phyloP scores from a whole-genome alignment of 208 protist species.

The Trichomonas gallinae region DNA sequence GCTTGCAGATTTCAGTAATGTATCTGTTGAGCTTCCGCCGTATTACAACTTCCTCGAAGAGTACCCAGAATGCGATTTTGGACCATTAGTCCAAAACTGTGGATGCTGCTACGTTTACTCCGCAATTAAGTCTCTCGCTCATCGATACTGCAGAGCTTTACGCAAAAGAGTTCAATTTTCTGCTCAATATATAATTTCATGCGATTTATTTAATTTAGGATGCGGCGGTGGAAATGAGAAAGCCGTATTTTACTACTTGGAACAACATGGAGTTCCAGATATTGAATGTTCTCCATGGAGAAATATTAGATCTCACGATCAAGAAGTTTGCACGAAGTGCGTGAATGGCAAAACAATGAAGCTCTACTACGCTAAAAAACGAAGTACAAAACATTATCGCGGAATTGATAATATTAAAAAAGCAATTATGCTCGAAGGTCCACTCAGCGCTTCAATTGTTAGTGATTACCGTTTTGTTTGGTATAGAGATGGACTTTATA shows the following conservation, averaged over 20 bases:
- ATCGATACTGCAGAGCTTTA: not conserved
- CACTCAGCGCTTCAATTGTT: not conserved
- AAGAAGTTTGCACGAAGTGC: not conserved
- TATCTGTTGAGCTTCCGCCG: not conserved
- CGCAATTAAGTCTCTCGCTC: not conserved
- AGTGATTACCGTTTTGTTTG: not conserved
- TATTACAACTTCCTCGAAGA: conserved; percentile 1
- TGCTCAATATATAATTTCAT: not conserved
- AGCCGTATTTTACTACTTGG: not conserved
- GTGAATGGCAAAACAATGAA: not conserved
- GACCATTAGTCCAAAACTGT: not conserved
- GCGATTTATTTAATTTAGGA: not conserved
- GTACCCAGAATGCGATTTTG: conserved; percentile 14
- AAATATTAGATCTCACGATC: not conserved
- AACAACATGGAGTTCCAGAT: conserved; percentile 14
- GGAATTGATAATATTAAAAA: conserved; percentile 17
- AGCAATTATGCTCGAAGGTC: not conserved
- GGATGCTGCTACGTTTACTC: conserved; percentile 3
- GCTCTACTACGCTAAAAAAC: not conserved
- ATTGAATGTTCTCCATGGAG: not conserved
- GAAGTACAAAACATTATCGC: not conserved
- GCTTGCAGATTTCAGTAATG: not conserved
- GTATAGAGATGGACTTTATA: not conserved
- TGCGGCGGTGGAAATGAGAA: not conserved
- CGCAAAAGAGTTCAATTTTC: not conserved